These are phyloP conservation scores for Fraxinus latifolia DNA, from an alignment of 305 asterid genomes.

Conservation along the genomic window DNA sequence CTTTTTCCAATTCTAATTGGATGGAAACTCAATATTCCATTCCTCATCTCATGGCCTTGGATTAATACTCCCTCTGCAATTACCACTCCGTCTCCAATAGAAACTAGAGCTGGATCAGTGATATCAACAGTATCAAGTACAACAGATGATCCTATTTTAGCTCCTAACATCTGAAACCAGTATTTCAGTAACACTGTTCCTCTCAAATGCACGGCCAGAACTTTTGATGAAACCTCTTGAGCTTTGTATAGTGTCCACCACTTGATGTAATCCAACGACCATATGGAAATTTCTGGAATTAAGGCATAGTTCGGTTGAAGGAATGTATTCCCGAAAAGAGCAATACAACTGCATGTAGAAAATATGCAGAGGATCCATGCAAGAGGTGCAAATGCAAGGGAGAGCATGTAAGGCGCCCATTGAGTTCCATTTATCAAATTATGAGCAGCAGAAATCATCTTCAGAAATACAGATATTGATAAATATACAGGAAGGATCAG, in stretches of 20 bases:
- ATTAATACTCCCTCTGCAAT: slow-evolving; percentile 65
- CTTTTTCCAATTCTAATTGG: slow-evolving; percentile 58
- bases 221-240: slow-evolving; percentile 67
- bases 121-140: slow-evolving; percentile 62
- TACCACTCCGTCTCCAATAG: slow-evolving; percentile 58
- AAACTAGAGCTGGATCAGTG: slow-evolving; percentile 71
- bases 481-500: slow-evolving; percentile 56
- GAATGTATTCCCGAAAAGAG: slow-evolving; percentile 59
- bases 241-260: slow-evolving; percentile 86
- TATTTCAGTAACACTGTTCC: slow-evolving; percentile 65
- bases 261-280: slow-evolving; percentile 65
- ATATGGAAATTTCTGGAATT: slow-evolving; percentile 47
- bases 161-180: slow-evolving; percentile 75
- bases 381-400: slow-evolving; percentile 51
- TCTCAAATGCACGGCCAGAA: slow-evolving; percentile 71
- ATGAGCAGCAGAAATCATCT: slow-evolving; percentile 26
- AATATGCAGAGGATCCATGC: slow-evolving; percentile 68
- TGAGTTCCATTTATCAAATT: slow-evolving; percentile 26
- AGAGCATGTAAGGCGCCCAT: slow-evolving; percentile 37
- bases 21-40: slow-evolving; percentile 49
- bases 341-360: slow-evolving; percentile 51
- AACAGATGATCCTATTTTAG: slow-evolving; percentile 66
- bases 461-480: slow-evolving; percentile 36
- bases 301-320: slow-evolving; percentile 73
- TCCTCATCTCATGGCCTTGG: slow-evolving; percentile 67